phyloP scores from a whole-genome alignment of 257 asterid species.

The Solanum ossicruentum region DNA sequence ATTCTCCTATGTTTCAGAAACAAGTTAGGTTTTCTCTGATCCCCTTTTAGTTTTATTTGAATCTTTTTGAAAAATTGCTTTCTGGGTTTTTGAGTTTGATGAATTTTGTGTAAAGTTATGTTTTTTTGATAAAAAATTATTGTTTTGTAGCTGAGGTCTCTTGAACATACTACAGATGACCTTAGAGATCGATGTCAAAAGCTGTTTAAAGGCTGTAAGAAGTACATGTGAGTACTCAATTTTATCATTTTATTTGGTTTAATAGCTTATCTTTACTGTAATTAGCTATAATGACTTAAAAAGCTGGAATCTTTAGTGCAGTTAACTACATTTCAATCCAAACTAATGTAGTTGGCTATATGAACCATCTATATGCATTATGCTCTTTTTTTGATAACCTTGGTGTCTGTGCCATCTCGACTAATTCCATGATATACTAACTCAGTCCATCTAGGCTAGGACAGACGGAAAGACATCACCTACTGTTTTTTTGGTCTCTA shows the following conservation, averaged over 20 bases:
- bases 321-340: background rate
- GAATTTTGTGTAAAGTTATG: background rate
- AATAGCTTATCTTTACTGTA: background rate
- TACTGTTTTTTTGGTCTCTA: background rate
- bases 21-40: conserved; percentile 30
- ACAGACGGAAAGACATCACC: background rate
- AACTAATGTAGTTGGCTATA: background rate
- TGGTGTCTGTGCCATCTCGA: background rate
- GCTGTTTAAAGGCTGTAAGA: conserved; percentile 71
- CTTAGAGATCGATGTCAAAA: conserved; percentile 88
- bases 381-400: background rate
- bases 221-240: conserved; percentile 57
- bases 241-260: background rate
- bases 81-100: background rate
- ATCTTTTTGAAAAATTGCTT: background rate
- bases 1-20: conserved; percentile 97
- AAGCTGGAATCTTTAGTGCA: background rate
- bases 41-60: background rate
- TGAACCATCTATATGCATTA: background rate
- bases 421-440: background rate
- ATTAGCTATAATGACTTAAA: background rate
- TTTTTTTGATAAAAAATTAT: background rate
- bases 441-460: background rate
- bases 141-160: conserved; percentile 49
- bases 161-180: conserved; percentile 76